Percentiles rank a stretch among this genome's conserved stretches.
Conservation (phyloP, 2,329 filamentous ascomycete species). For the Cladosporium phlei region DNA sequence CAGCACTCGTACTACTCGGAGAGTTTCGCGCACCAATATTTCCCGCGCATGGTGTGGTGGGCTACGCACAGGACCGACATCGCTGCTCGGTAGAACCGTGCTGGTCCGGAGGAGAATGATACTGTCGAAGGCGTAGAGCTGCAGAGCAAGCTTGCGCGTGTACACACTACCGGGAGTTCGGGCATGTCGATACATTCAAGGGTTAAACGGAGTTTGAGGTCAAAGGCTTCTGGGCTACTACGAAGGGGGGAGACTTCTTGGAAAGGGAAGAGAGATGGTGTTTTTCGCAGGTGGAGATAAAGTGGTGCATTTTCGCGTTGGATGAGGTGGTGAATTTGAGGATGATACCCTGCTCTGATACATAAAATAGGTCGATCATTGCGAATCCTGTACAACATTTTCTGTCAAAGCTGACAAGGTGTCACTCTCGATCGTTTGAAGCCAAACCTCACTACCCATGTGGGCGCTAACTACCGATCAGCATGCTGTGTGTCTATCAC, state of each 20-base stretch:
- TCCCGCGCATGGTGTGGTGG: conserved; percentile 58
- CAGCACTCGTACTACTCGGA: conserved; percentile 83
- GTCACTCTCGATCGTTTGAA: too few relatives aligned
- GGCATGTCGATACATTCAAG: not conserved
- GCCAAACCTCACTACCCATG: too few relatives aligned
- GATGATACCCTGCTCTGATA: conserved; percentile 4
- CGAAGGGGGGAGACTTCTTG: not conserved
- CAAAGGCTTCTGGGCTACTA: not conserved
- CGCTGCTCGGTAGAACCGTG: conserved; percentile 1
- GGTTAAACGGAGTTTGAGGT: not conserved
- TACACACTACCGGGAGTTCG: not conserved
- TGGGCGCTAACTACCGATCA: too few relatives aligned
- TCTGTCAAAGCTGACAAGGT: not conserved
- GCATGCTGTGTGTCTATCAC: too few relatives aligned
- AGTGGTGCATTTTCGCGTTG: not conserved
- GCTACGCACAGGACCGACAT: conserved; percentile 13
- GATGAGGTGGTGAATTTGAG: too few relatives aligned
- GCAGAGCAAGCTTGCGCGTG: too few relatives aligned
- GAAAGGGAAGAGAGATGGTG: conserved; percentile 4
- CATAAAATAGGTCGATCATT: not conserved
- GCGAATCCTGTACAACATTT: not conserved
- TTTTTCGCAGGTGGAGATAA: not conserved
- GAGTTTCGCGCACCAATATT: conserved; percentile 73
- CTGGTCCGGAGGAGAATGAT: not conserved
- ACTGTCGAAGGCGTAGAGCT: not conserved